Evolutionary conservation across 345 rosid genomes (phyloP).

Genomic region (Populus euphratica): DNA sequence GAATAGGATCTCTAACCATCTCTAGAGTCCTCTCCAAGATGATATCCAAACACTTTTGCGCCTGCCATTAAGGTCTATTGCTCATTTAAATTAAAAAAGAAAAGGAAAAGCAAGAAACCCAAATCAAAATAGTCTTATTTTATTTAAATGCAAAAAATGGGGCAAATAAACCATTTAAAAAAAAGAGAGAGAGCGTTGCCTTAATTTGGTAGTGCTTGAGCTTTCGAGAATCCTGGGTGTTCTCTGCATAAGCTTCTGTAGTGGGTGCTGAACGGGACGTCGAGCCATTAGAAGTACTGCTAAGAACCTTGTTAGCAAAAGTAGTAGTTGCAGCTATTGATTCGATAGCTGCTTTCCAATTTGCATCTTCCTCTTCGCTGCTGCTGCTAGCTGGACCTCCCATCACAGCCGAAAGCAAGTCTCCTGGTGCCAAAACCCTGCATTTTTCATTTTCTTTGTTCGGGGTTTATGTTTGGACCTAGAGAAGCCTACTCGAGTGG

Average conservation of each 20-base stretch:
- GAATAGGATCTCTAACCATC: constrained; percentile 38
- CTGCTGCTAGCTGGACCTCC: constrained; percentile 38
- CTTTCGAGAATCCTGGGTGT: constrained; percentile 44
- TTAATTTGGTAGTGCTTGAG: constrained; percentile 69
- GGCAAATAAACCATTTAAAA: background rate
- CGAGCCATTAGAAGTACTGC: constrained; percentile 15
- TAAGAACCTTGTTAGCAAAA: constrained; percentile 30
- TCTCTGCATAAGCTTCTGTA: constrained; percentile 20
- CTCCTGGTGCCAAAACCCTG: no score
- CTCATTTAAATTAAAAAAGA: background rate
- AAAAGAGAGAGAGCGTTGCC: constrained; percentile 30
- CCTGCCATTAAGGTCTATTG: constrained; percentile 38
- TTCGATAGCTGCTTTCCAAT: constrained; percentile 73
- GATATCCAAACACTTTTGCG: constrained; percentile 69
- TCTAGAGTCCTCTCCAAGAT: constrained; percentile 57
- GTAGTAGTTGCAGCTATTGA: constrained; percentile 61
- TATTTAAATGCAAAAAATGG: background rate
- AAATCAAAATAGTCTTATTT: background rate
- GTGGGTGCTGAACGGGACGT: constrained; percentile 11
- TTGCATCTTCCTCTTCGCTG: constrained; percentile 65
- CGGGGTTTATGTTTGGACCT: no score
- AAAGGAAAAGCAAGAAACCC: background rate
- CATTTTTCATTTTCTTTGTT: no score
- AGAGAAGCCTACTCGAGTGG: no score
- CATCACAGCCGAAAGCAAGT: constrained; percentile 8